Evolutionary conservation across 306 rosid genomes (phyloP).

Genomic region (Prinsepia uniflora): DNA sequence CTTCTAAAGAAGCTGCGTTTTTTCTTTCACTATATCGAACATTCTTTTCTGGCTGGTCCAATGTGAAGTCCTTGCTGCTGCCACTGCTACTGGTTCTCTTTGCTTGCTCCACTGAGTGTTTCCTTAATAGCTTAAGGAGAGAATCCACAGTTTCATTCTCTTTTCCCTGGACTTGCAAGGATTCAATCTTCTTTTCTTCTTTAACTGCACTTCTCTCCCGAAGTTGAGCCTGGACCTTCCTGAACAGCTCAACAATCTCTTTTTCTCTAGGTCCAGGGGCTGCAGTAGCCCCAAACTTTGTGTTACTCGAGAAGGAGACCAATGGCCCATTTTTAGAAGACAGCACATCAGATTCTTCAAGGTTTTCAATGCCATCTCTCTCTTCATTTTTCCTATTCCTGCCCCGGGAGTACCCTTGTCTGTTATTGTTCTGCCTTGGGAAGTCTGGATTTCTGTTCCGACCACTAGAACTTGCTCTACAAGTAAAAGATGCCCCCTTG

Average conservation of each 20-base stretch:
- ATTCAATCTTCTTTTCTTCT: constrained; percentile 75
- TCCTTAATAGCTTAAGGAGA: constrained; percentile 74
- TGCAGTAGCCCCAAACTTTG: constrained; percentile 66
- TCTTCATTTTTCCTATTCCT: constrained; percentile 70
- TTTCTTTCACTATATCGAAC: constrained; percentile 34
- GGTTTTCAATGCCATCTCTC: constrained; percentile 57
- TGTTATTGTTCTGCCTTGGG: constrained; percentile 69
- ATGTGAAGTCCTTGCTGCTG: constrained; percentile 36
- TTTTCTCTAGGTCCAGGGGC: constrained; percentile 91
- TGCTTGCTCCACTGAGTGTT: constrained; percentile 74
- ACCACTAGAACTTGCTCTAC: constrained; percentile 51
- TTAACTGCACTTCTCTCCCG: constrained; percentile 71
- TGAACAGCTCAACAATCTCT: constrained; percentile 90
- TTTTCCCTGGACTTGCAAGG: constrained; percentile 50
- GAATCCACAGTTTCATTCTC: constrained; percentile 80
- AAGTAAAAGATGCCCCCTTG: constrained; percentile 42
- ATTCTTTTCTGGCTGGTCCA: constrained; percentile 49
- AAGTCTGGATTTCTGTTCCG: constrained; percentile 68
- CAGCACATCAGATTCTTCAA: constrained; percentile 63
- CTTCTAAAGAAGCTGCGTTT: constrained; percentile 38
- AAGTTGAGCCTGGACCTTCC: constrained; percentile 87
- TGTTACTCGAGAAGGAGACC: constrained; percentile 47
- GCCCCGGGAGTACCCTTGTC: constrained; percentile 50
- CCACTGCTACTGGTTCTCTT: constrained; percentile 50
- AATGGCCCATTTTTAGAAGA: constrained; percentile 75